Evolutionary conservation across 306 rosid genomes (phyloP).

Genomic region (Corylus heterophylla): DNA sequence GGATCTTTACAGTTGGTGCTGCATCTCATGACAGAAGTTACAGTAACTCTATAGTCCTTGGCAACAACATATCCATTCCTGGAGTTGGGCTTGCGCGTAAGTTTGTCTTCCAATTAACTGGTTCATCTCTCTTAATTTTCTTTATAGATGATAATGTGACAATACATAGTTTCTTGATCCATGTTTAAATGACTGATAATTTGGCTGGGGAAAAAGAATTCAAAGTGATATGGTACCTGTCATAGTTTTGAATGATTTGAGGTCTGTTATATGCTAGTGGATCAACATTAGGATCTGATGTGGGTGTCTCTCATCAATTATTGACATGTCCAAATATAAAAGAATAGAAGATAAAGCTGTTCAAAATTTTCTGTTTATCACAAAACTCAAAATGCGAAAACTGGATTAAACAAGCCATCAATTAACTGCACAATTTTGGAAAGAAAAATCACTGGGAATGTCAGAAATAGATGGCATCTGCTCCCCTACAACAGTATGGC

Average conservation of each 20-base stretch:
- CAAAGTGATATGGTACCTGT: background rate
- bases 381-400: background rate
- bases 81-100: conserved; percentile 97
- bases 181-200: background rate
- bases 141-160: background rate
- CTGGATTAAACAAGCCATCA: too few relatives aligned
- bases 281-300: background rate
- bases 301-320: background rate
- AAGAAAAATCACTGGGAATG: background rate
- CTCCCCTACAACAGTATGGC: background rate
- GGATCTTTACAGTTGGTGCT: conserved; percentile 93
- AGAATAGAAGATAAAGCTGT: conserved; percentile 1
- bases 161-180: conserved; percentile 8
- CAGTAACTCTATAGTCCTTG: conserved; percentile 78
- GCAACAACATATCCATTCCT: conserved; percentile 71
- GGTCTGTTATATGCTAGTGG: background rate
- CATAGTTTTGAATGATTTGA: background rate
- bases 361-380: background rate
- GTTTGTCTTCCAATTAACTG: conserved; percentile 26
- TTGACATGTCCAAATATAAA: background rate
- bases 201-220: background rate
- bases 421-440: background rate
- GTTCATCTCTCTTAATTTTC: background rate
- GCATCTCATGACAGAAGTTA: conserved; percentile 84
- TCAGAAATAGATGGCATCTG: background rate